Conservation (phyloP, 352 stramenopile species). For the Phytophthora ohioensis region DNA sequence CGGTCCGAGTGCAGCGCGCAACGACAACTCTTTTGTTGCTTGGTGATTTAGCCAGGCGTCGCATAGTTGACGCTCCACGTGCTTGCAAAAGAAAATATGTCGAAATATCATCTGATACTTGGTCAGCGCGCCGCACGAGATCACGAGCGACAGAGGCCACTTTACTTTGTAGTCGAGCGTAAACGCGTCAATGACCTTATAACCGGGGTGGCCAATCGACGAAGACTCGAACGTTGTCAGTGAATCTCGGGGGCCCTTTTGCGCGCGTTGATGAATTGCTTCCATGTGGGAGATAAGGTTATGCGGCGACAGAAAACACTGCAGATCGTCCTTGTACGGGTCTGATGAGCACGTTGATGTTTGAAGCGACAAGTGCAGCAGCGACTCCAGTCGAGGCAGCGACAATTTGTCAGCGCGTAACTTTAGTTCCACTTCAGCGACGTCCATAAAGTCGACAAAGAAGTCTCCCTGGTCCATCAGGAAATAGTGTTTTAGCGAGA, state of each 20-base stretch:
- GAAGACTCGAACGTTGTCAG: constrained; percentile 79
- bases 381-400: constrained; percentile 91
- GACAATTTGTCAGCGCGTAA: constrained; percentile 88
- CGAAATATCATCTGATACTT: constrained; percentile 99
- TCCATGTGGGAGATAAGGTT: constrained; percentile 94
- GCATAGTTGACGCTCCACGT: constrained; percentile 97
- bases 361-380: constrained; percentile 95
- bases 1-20: constrained; percentile 87
- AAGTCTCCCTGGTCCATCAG: constrained; percentile 99
- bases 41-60: constrained; percentile 97
- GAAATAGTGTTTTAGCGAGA: constrained; percentile 98
- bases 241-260: constrained; percentile 72
- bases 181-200: constrained; percentile 96
- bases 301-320: constrained; percentile 87
- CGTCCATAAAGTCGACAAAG: constrained; percentile 98
- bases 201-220: constrained; percentile 75
- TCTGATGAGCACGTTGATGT: constrained; percentile 91
- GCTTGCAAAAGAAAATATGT: constrained; percentile 99
- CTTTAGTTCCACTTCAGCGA: constrained; percentile 95
- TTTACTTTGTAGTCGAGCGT: constrained; percentile 96
- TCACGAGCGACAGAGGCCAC: constrained; percentile 98
- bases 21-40: constrained; percentile 89
- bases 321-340: constrained; percentile 92
- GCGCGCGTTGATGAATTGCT: constrained; percentile 88
- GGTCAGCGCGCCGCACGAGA: constrained; percentile 93